A percentile compares a stretch with the other conserved stretches of the same genome.
phyloP scores from a whole-genome alignment of 306 rosid species.

The Castanea sativa region DNA sequence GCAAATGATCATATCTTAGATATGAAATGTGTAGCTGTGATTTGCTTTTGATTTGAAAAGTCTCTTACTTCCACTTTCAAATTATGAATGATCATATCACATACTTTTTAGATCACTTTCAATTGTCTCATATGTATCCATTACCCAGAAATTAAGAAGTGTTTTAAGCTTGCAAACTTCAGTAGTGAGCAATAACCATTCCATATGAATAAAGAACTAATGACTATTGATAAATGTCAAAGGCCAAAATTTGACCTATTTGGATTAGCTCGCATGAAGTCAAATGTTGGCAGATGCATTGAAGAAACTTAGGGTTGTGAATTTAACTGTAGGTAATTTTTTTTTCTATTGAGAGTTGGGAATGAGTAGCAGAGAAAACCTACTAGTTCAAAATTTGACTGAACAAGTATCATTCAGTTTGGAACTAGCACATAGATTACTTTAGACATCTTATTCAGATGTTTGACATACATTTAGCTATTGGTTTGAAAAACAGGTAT shows the following conservation, averaged over 20 bases:
- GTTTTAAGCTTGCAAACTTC: neutral
- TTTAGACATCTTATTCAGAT: neutral
- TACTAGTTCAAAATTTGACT: neutral
- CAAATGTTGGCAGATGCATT: neutral
- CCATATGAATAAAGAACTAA: neutral
- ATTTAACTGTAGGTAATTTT: neutral
- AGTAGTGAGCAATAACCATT: neutral
- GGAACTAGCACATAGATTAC: neutral
- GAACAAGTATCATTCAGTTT: neutral
- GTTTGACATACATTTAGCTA: conserved; percentile 17
- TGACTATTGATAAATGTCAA: neutral
- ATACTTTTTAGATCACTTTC: neutral
- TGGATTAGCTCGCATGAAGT: neutral
- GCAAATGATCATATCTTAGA: neutral
- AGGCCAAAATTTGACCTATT: neutral
- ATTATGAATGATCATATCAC: neutral
- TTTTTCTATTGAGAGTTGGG: neutral
- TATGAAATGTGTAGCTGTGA: neutral
- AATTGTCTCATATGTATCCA: neutral
- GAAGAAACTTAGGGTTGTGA: neutral
- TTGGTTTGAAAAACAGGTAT: conserved; percentile 56
- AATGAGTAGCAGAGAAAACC: neutral
- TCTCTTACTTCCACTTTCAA: neutral
- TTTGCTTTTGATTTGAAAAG: neutral
- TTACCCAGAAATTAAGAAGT: neutral